Percentiles rank a stretch among this genome's conserved stretches.
These are phyloP conservation scores for Moesziomyces sp. DNA, from an alignment of 1,284 basidiomycete species.

Conservation along the genomic window DNA sequence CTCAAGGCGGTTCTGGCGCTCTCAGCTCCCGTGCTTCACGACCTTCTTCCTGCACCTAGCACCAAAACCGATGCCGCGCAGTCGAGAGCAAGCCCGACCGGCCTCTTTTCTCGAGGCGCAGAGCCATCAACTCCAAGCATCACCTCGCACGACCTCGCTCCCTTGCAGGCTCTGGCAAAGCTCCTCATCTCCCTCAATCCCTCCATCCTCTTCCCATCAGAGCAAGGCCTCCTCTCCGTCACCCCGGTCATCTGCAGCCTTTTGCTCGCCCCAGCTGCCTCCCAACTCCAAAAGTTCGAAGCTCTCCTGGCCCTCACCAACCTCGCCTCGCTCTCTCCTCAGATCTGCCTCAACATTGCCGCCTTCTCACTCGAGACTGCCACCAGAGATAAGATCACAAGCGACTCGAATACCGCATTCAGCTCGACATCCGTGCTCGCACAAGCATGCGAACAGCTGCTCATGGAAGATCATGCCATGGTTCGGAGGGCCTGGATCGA, in stretches of 20 bases:
- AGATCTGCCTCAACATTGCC: slow-evolving; percentile 68
- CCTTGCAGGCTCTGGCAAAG: slow-evolving; percentile 90
- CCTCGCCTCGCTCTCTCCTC: slow-evolving; percentile 75
- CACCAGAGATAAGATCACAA: neutral
- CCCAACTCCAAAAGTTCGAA: slow-evolving; percentile 87
- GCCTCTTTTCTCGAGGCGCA: slow-evolving; percentile 12
- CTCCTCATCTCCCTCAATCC: slow-evolving; percentile 91
- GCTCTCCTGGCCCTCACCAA: slow-evolving; percentile 95
- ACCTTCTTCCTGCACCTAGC: neutral
- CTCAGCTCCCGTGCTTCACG: slow-evolving; percentile 26
- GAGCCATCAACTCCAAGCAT: neutral
- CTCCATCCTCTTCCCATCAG: slow-evolving; percentile 80
- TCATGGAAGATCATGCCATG: slow-evolving; percentile 81
- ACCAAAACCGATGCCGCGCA: neutral
- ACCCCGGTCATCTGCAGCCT: slow-evolving; percentile 41
- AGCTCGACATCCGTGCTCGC: slow-evolving; percentile 21
- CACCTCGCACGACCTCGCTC: slow-evolving; percentile 72
- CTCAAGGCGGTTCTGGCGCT: slow-evolving; percentile 78
- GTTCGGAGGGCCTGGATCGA: slow-evolving; percentile 88
- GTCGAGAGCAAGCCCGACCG: neutral
- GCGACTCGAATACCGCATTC: neutral
- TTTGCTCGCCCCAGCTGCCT: slow-evolving; percentile 69
- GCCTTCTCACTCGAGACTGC: slow-evolving; percentile 11
- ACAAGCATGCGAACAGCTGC: slow-evolving; percentile 71
- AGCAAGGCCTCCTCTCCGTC: slow-evolving; percentile 21